Evolutionary conservation across 164 flowering plant genomes (phyloP).

Genomic region (Saururus chinensis): DNA sequence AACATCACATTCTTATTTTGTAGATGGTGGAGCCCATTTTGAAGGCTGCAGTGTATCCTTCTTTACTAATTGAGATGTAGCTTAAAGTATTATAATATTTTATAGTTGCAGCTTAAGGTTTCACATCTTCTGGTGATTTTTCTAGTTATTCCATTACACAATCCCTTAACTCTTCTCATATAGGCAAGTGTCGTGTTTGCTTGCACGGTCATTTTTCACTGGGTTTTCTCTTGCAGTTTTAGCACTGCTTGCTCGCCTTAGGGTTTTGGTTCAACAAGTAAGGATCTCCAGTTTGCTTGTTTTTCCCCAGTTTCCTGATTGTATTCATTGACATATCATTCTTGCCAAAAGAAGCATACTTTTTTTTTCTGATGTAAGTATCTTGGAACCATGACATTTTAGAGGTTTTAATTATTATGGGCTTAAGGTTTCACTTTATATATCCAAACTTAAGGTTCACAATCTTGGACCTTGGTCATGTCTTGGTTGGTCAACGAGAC

Average conservation of each 20-base stretch:
- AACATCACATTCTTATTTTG: constrained; percentile 14
- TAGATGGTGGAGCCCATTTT: constrained; percentile 87
- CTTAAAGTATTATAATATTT: too few relatives aligned
- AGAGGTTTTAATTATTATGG: too few relatives aligned
- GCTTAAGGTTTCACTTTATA: too few relatives aligned
- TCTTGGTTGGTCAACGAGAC: too few relatives aligned
- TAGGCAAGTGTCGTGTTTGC: constrained; percentile 68
- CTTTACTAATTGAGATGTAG: constrained; percentile 1
- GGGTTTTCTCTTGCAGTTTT: constrained; percentile 57
- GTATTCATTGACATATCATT: neutral
- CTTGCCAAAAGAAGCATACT: neutral
- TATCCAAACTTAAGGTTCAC: too few relatives aligned
- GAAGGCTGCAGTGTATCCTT: constrained; percentile 82
- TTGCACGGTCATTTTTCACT: constrained; percentile 85
- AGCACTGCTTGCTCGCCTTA: constrained; percentile 71
- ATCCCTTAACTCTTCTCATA: constrained; percentile 6
- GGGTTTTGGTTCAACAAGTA: constrained; percentile 88
- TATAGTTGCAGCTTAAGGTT: neutral
- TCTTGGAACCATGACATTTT: too few relatives aligned
- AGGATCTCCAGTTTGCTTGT: constrained; percentile 10
- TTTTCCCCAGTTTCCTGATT: neutral
- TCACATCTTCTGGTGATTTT: neutral
- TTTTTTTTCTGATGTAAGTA: neutral
- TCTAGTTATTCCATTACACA: neutral
- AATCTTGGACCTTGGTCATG: too few relatives aligned